Evolutionary conservation across 306 rosid species (phyloP), one percentile per base, ranked within the genome.

Genomic region (Casuarina equisetifolia): DNA sequence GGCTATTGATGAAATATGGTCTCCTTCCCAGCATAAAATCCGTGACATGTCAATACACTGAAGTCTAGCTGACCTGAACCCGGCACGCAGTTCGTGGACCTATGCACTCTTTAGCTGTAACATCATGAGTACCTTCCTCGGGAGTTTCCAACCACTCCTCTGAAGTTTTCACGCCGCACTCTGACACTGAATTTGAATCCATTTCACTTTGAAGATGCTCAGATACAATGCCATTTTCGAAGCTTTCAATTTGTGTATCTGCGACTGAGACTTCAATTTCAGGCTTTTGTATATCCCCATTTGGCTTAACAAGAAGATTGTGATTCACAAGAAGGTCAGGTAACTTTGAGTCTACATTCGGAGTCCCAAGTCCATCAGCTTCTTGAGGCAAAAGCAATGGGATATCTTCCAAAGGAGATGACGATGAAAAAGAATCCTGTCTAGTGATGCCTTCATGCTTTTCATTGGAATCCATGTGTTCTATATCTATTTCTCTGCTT

Each of bases 131-230:
- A 74, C 84, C 91, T 40, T 95, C 88, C 43, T 92, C 90, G 85
- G 90, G 99, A 68, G 83, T 90, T 84, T 96, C 99, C 97, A 94
- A 92, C 97, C 99, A 92, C 66, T 90, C 97, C 74, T 61, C 78
- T 52, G 53, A 74, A 57, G 43, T 17, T 44, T 79, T 55, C 62
- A 54, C 51, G 80, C 73, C 84, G 72, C 58, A 76, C 9, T 84
- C 79, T 67, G 67, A 57, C 73, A 52, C 81, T 67, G 57, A 82
- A 39, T 80, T 88, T 80, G 84, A 78, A 87, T 74, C 66, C 69
- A 53, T 57, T 75, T 88, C 84, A 50, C 85, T 84, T 72, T 69
- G 84, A 81, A 49, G 66, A 76, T 85, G 80, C 54, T 74, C 79
- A 84, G 77, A 80, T 74, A 62, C 83, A 82, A 77, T 77, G 42